These are phyloP conservation scores for Trifolium fragiferum DNA, from an alignment of 306 rosid species.

Conservation along the genomic window DNA sequence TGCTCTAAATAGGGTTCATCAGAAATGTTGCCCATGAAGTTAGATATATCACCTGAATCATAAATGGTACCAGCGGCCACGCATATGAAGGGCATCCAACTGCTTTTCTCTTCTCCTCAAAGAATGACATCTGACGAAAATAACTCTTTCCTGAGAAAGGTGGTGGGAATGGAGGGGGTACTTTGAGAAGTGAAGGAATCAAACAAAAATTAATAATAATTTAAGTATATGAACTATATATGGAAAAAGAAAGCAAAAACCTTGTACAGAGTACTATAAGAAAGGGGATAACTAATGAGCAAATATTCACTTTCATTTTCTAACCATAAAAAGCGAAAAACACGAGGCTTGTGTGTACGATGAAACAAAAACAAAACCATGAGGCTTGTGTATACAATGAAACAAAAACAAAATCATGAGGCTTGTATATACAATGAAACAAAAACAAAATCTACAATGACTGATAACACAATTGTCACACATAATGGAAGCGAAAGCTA, in stretches of 20 bases:
- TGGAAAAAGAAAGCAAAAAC: neutral
- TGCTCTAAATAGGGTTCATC: slow-evolving; percentile 36
- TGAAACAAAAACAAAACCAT: slow-evolving; percentile 30
- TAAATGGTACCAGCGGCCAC: slow-evolving; percentile 62
- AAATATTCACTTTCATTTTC: slow-evolving; percentile 33
- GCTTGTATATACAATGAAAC: neutral
- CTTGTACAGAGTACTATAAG: neutral
- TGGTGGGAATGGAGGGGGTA: slow-evolving; percentile 95
- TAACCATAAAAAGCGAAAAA: slow-evolving; percentile 32
- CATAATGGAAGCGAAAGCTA: neutral
- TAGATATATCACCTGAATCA: slow-evolving; percentile 71
- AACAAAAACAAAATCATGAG: slow-evolving; percentile 33
- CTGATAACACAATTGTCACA: neutral
- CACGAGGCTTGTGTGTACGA: slow-evolving; percentile 1
- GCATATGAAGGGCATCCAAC: slow-evolving; percentile 79
- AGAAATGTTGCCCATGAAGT: slow-evolving; percentile 34
- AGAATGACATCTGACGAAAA: slow-evolving; percentile 58
- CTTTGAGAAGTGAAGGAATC: slow-evolving; percentile 71
- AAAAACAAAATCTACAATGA: slow-evolving; percentile 27
- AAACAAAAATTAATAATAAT: slow-evolving; percentile 48
- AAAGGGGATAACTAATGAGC: neutral
- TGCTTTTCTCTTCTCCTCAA: slow-evolving; percentile 70
- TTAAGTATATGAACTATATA: slow-evolving; percentile 35
- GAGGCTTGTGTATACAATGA: neutral
- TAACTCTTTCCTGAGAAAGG: slow-evolving; percentile 89